Evolutionary conservation across 345 rosid species (phyloP), one percentile per base, ranked within the genome.

Genomic region (Lenwebbia sp.): DNA sequence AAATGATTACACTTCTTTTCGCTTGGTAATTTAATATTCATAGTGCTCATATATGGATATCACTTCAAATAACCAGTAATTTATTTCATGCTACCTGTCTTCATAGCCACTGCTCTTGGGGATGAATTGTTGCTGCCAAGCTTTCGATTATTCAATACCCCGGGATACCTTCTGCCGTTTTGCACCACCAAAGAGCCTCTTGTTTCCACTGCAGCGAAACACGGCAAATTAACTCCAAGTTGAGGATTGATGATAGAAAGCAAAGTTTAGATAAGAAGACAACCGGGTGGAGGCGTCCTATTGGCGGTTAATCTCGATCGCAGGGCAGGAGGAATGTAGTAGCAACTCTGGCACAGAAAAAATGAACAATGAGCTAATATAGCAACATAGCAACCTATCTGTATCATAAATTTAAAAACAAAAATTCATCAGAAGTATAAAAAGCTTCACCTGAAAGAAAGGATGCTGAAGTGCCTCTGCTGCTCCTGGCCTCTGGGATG

Each of bases 201-300:
- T 23, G 89, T 83, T 86, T 92, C 94, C 84, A 87, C 99, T 95
- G 85, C 84, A 85, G 84, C 53, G 51, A 41, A 21, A 14, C 54
- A 87, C 23, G 83, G 10, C 58, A 54, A 84, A 84, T 47, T 84
- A 41, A 87, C 53, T 82, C 57, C 62, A 82, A 56, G 5, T 14
- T 10, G 26, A 17, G 83, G 7, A 51, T 33, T n/a, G 44, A 47
- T 23, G 21, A 47, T 26, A 47, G 70, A 82, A 47, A 65, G 17
- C 3, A 5, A 5, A 54, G 54, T 26, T 37, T 4, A 74, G 86
- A 85, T 52, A 54, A 54, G 40, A 50, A 86, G 88, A 58, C 53
- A 60, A 92, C 98, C 96, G 85, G 96, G 90, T 21, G 96, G 95
- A 83, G 97, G 95, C 13, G 96, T 94, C 87, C 97, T 90, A 81